These are phyloP conservation scores for Hamigera avellanea DNA, from an alignment of 495 filamentous ascomycete genomes.

Conservation along the genomic window DNA sequence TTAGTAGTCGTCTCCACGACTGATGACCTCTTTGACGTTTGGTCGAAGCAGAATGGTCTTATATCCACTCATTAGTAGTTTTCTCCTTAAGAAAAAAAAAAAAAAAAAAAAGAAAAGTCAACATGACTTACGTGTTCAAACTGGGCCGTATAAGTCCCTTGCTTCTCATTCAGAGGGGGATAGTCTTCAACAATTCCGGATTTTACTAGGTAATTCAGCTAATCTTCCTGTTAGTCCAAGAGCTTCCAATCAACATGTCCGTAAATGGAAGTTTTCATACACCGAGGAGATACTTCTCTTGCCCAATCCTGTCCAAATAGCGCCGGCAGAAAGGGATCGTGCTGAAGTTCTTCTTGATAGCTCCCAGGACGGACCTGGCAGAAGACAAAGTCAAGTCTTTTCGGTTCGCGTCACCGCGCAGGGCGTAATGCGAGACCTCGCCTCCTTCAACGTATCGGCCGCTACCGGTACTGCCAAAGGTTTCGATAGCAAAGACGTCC, in stretches of 20 bases:
- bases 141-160: slow-evolving; percentile 91
- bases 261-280: too few relatives aligned
- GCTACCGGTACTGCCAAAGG: slow-evolving; percentile 86
- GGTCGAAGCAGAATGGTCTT: slow-evolving; percentile 85
- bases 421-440: slow-evolving; percentile 72
- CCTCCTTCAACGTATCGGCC: slow-evolving; percentile 75
- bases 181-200: slow-evolving; percentile 83
- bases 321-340: slow-evolving; percentile 78
- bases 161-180: slow-evolving; percentile 79
- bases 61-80: too few relatives aligned
- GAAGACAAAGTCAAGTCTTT: slow-evolving; percentile 58
- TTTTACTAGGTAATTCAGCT: slow-evolving; percentile 81
- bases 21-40: slow-evolving; percentile 86
- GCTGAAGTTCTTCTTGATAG: slow-evolving; percentile 88
- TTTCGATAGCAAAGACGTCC: slow-evolving; percentile 87
- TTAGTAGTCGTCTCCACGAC: slow-evolving; percentile 83
- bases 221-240: slow-evolving; percentile 7
- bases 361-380: slow-evolving; percentile 69
- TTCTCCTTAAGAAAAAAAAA: slow-evolving; percentile 10
- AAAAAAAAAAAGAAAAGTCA: slow-evolving; percentile 7
- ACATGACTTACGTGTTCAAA: slow-evolving; percentile 92
- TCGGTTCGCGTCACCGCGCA: slow-evolving; percentile 49
- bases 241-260: too few relatives aligned
- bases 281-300: slow-evolving; percentile 80
- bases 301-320: slow-evolving; percentile 75